Conservation (phyloP, 257 asterid genomes). For the Thymus quinquecostatus region DNA sequence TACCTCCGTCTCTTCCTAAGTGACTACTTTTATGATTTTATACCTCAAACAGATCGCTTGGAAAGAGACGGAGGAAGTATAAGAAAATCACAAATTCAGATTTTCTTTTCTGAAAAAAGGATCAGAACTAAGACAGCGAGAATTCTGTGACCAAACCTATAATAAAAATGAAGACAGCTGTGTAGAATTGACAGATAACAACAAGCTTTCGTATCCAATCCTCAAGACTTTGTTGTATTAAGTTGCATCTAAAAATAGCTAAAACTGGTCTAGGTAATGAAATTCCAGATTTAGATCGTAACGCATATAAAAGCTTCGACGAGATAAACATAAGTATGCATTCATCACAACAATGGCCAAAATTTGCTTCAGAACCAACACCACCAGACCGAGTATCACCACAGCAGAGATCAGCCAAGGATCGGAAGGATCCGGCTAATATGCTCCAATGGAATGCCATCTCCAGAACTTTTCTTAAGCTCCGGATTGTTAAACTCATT, state of each 20-base stretch:
- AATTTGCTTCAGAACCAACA: slow-evolving; percentile 10
- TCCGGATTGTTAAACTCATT: slow-evolving; percentile 80
- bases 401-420: slow-evolving; percentile 48
- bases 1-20: too few relatives aligned
- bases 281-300: background rate
- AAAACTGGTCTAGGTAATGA: background rate
- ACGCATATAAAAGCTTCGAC: background rate
- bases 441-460: slow-evolving; percentile 68
- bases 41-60: too few relatives aligned
- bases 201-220: background rate
- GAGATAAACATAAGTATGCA: background rate
- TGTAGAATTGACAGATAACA: background rate
- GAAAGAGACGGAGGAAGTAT: too few relatives aligned
- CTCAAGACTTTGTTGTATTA: background rate
- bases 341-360: background rate
- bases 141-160: background rate
- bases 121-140: background rate
- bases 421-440: slow-evolving; percentile 79
- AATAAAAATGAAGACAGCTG: background rate
- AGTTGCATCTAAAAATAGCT: slow-evolving; percentile 2
- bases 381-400: background rate
- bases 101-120: too few relatives aligned
- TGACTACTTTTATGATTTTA: too few relatives aligned
- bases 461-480: slow-evolving; percentile 69
- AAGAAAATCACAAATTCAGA: too few relatives aligned